A percentile compares a stretch with the other conserved stretches of the same genome.
phyloP scores from a whole-genome alignment of 1,139 yeast genomes.

The Oligophagozyma castellii region DNA sequence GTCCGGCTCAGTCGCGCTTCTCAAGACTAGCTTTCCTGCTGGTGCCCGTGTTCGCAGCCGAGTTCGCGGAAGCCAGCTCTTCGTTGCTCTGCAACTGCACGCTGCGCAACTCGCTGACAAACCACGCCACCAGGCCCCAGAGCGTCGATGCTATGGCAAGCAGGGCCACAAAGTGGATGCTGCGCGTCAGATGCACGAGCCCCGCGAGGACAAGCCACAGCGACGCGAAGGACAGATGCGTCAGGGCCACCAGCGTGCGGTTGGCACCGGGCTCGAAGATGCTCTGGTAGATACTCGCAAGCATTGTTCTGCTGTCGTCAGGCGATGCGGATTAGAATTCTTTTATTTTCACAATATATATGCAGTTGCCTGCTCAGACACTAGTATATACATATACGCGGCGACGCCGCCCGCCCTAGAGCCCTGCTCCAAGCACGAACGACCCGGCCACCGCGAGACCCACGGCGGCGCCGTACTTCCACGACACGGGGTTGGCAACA shows the following conservation, averaged over 20 bases:
- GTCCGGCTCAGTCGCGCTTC: too few species aligned
- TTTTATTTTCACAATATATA: too few species aligned
- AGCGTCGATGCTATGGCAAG: slow-evolving; percentile 54
- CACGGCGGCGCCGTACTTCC: slow-evolving; percentile 22
- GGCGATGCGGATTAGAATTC: too few species aligned
- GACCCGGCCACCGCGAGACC: slow-evolving; percentile 22
- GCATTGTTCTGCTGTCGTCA: too few species aligned
- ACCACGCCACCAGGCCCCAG: slow-evolving; percentile 83
- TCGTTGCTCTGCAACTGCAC: slow-evolving; percentile 33
- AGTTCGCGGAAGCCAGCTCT: slow-evolving; percentile 25
- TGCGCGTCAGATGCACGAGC: slow-evolving; percentile 52
- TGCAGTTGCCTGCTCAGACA: too few species aligned
- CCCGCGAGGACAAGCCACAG: slow-evolving; percentile 38
- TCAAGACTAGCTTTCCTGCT: too few species aligned
- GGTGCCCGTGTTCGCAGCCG: slow-evolving; percentile 10
- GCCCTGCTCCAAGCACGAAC: slow-evolving; percentile 20
- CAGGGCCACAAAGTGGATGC: slow-evolving; percentile 63
- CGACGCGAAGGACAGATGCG: slow-evolving; percentile 53
- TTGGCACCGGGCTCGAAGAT: slow-evolving; percentile 90
- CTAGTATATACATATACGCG: too few species aligned
- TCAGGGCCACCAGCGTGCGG: slow-evolving; percentile 74
- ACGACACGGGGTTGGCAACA: slow-evolving; percentile 23
- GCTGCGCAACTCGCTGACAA: slow-evolving; percentile 52
- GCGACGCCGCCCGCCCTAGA: too few species aligned
- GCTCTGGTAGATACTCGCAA: slow-evolving; percentile 74